A percentile compares a stretch with the other conserved stretches of the same genome.
Evolutionary conservation across 768 basidiomycete genomes (phyloP).

Genomic region (Postia placenta): DNA sequence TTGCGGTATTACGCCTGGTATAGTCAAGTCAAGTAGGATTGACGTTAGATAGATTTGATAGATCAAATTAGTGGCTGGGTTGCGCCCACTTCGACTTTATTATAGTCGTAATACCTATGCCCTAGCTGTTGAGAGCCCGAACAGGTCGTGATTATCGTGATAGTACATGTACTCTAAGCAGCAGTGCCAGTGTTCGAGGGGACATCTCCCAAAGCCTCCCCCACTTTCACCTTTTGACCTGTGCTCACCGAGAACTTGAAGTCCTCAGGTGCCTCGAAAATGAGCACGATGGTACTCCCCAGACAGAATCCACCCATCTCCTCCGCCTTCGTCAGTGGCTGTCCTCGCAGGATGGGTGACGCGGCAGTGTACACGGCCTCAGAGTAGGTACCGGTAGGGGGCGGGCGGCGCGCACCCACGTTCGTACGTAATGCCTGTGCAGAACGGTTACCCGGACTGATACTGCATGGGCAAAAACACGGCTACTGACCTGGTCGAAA

Average conservation of each 20-base stretch:
- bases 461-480: neutral
- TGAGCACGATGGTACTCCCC: conserved; percentile 92
- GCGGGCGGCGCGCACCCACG: conserved; percentile 58
- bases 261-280: conserved; percentile 87
- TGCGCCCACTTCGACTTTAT: too few relatives aligned
- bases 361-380: conserved; percentile 91
- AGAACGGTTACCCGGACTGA: neutral
- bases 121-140: too few relatives aligned
- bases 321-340: conserved; percentile 81
- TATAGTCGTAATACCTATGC: too few relatives aligned
- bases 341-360: conserved; percentile 76
- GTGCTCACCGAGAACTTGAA: conserved; percentile 75
- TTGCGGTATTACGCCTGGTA: conserved; percentile 50
- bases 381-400: conserved; percentile 79
- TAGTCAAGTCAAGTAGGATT: too few relatives aligned
- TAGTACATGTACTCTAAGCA: too few relatives aligned
- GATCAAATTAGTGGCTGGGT: too few relatives aligned
- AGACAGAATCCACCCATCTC: conserved; percentile 98
- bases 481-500: conserved; percentile 70
- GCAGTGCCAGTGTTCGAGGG: too few relatives aligned
- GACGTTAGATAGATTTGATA: too few relatives aligned
- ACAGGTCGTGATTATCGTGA: too few relatives aligned
- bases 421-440: conserved; percentile 82
- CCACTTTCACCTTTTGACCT: conserved; percentile 85
- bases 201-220: conserved; percentile 68